Base-by-base conservation (phyloP, 306 rosid genomes). In the Acacia melanoxylon region DNA sequence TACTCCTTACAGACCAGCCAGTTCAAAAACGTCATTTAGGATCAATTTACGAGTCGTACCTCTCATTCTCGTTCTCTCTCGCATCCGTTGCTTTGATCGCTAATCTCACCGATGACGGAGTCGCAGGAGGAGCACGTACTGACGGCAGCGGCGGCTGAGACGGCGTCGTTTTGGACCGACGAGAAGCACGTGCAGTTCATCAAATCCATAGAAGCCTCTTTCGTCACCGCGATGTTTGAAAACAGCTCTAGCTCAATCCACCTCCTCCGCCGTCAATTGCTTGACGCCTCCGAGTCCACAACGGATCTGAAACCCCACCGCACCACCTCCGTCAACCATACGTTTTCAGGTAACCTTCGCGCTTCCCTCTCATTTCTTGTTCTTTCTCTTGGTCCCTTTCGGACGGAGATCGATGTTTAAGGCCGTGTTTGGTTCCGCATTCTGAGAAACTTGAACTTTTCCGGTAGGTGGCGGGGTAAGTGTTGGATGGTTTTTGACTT, bases 151-250 rank as follows among this genome's bases (percentile, higher is more conserved):
- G 51, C 1, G 7, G 48, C 5, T 1, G 44, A 86, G 78, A 74
- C 86, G 8, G 72, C 75, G 72, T 31, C 63, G 44, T 31, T 16
- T 4, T 92, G 99, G 99, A 95, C 99, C 2, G 73, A 95, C 42
- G 94, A 95, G 89, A 93, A 91, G 86, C 99, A 95, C 83, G 3
- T 87, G 49, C 83, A 58, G 46, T 95, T 83, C 86, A 86, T 95
- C 40, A 93, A 88, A 85, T 78, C 82, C 80, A 88, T 95, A 81
- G 98, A 95, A 85, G 88, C 95, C 13, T 89, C 97, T n/a, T 95
- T 95, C 63, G 95, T 95, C 37, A 91, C 89, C 42, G 40, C 92
- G 82, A 93, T 95, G 95, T 41, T 91, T 8, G 52, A 80, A 24
- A 86, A 70, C 35, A 84, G 80, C 48, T 44, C 40, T 79, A 40